Evolutionary conservation across 2,329 filamentous ascomycete genomes (phyloP).

Genomic region (Nannizzia gypsea): DNA sequence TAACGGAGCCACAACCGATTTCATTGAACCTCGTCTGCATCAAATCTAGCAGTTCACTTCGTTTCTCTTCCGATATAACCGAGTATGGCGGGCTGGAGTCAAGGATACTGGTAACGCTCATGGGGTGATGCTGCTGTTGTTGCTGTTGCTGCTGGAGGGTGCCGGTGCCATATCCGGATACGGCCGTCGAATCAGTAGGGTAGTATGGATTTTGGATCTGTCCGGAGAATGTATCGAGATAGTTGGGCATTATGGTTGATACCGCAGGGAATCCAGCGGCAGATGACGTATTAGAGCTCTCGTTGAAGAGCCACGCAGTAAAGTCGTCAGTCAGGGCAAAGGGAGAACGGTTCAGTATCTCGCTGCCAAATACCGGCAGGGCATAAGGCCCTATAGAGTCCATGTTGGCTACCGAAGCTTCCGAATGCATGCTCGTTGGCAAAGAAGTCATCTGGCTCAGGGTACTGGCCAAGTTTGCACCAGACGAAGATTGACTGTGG

Average conservation of each 20-base stretch:
- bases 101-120: constrained; percentile 77
- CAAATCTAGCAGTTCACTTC: constrained; percentile 68
- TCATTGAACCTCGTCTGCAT: constrained; percentile 75
- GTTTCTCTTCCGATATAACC: constrained; percentile 75
- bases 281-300: constrained; percentile 44
- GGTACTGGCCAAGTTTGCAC: constrained; percentile 13
- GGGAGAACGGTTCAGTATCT: constrained; percentile 73
- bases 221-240: constrained; percentile 30
- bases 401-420: constrained; percentile 20
- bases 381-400: constrained; percentile 35
- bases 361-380: constrained; percentile 77
- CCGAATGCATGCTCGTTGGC: constrained; percentile 19
- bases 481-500: constrained; percentile 11
- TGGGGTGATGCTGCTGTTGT: constrained; percentile 55
- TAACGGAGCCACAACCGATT: constrained; percentile 59
- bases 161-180: constrained; percentile 38
- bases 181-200: constrained; percentile 36
- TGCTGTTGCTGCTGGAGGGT: constrained; percentile 5
- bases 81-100: constrained; percentile 70
- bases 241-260: constrained; percentile 31
- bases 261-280: constrained; percentile 37
- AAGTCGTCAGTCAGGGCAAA: constrained; percentile 83
- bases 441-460: constrained; percentile 15
- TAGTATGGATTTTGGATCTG: constrained; percentile 41
- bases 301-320: constrained; percentile 72